Base-by-base conservation (phyloP, 495 filamentous ascomycete species). In the Copromyces sp. region DNA sequence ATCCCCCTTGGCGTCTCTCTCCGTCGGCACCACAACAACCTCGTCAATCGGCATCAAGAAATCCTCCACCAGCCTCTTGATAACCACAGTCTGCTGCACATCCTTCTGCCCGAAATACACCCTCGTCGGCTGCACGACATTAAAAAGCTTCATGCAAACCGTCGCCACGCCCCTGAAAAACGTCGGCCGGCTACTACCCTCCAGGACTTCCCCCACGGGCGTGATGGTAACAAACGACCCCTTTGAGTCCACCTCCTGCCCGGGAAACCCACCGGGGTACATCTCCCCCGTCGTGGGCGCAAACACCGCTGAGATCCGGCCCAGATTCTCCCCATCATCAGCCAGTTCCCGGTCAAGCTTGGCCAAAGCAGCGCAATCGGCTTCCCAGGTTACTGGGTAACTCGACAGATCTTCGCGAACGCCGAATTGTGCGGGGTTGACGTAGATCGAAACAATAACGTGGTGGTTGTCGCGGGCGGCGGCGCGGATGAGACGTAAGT, bases 81-180 rank as follows among this genome's bases (percentile, higher is more conserved):
- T 92, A 7, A 99, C 87, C 9, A 95, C 92, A 0, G 93, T 96
- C 83, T 99, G 95, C 82, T 99, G 95, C 20, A 98, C 89, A 77
- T 99, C 95, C 83, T 99, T 98, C 82, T 98, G 96, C 1, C 95
- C 95, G 81, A 99, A 98, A 79, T 97, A 99, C 1, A 94, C 96
- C 59, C 88, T 88, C 53, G 97, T 93, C 3, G 95, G 93, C 75
- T 89, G 86, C 45, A 94, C 90, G 68, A 95, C 93, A 78, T 98
- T 98, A 82, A 99, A 95, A 32, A 99, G 83, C 85, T 99, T 99
- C 90, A 94, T 95, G 82, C 94, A 97, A 12, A 99, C 91, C 12
- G 96, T 98, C 37, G 95, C 95, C 35, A 99, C 95, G 6, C 95
- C 95, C 32, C 96, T 85, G 80, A 99, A 98, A 82, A 99, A 99